Conservation (phyloP, 306 rosid species). For the Lathyrus sativus region DNA sequence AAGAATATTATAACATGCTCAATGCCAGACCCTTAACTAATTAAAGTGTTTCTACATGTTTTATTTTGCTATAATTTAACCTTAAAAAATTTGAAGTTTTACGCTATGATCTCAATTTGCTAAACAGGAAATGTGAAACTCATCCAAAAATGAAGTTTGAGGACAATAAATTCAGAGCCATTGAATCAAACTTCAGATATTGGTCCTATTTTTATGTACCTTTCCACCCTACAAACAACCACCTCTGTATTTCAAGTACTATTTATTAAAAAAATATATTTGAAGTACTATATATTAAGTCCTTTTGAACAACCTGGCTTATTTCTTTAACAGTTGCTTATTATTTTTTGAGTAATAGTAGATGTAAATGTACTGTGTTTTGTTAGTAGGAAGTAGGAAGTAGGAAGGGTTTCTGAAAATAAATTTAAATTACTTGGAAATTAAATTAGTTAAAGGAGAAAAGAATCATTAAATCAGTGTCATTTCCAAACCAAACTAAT, state of each 20-base stretch:
- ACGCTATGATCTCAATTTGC: neutral
- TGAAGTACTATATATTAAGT: neutral
- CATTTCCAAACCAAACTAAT: conserved; percentile 6
- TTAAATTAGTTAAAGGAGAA: neutral
- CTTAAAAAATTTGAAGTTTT: too few relatives aligned
- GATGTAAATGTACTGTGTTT: neutral
- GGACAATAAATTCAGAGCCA: neutral
- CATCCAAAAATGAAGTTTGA: neutral
- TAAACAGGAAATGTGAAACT: conserved; percentile 3
- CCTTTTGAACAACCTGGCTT: neutral
- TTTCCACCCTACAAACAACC: neutral
- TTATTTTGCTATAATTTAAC: too few relatives aligned
- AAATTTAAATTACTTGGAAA: neutral
- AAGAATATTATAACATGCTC: conserved; percentile 20
- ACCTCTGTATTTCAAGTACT: neutral
- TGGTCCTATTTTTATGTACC: neutral
- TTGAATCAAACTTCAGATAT: neutral
- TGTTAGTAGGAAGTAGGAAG: too few relatives aligned
- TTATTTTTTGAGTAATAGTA: neutral
- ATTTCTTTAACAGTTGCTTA: neutral
- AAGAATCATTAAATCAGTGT: conserved; percentile 22
- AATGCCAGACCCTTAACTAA: neutral
- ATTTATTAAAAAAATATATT: neutral
- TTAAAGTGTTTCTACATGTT: conserved; percentile 4
- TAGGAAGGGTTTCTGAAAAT: too few relatives aligned